Evolutionary conservation across 1,139 yeast genomes (phyloP), one percentile per base, ranked within the genome.

Genomic region (Geotrichum phurueaensis): DNA sequence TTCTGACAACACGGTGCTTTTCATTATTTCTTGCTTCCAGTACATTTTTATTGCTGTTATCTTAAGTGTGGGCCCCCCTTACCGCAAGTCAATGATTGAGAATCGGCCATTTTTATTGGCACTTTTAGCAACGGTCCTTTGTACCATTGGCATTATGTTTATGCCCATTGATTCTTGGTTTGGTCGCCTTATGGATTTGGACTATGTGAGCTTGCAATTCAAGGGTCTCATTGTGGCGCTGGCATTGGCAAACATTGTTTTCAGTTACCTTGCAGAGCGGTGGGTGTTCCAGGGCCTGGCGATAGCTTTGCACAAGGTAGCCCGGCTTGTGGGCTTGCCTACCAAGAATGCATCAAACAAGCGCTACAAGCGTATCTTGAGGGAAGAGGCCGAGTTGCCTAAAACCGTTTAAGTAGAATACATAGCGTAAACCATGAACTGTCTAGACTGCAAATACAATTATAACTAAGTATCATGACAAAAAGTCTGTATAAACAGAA

Each of bases 31-130:
- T 2, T 89, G 91, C 69, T 87, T 89, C 76, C 99, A 94, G 76
- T 95, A 94, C 73, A 87, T 95, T 58, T 76, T 90, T 62, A 82
- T 86, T 61, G 97, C 98, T 0, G 77, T 90, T 43, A 84, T 91
- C 23, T 77, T 94, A 63, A 88, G 96, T 36, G 89, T 84, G 33
- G 99, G 99, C 0, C 95, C 96, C 13, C 99, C 99, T n/a, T 95
- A 90, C 72, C 81, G 99, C 63, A 87, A 89, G 69, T 86, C 95
- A 1, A 82, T 88, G 69, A 73, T 76, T 48, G 79, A 83, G 65
- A 94, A 94, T 71, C 60, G 67, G 10, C 96, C 96, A 9, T 92
- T 90, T 69, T 77, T 94, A 60, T 57, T 78, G 1, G 89, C 92
- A 57, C 78, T 89, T 58, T 66, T 78, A 0, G 65, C 76, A 0